phyloP scores from a whole-genome alignment of 1,139 yeast genomes.

The Suhomyces chickasaworum region DNA sequence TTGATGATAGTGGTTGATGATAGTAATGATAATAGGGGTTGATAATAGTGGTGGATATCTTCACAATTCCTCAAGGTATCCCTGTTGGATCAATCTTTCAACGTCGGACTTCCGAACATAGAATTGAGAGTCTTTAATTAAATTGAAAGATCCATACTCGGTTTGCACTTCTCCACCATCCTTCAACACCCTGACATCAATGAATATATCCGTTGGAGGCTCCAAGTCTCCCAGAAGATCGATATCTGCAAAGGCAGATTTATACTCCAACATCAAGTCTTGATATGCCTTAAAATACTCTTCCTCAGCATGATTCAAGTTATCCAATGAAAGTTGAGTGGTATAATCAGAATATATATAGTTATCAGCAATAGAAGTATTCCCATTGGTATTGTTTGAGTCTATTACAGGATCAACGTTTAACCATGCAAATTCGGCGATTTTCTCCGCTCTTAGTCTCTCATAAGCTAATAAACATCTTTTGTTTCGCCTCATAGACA shows the following conservation, averaged over 20 bases:
- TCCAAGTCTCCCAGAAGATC: conserved; percentile 84
- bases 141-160: conserved; percentile 92
- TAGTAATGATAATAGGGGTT: too few species aligned
- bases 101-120: conserved; percentile 94
- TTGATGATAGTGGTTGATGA: neutral
- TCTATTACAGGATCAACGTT: conserved; percentile 42
- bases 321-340: conserved; percentile 42
- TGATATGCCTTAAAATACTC: conserved; percentile 74
- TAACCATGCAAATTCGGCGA: conserved; percentile 75
- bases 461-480: conserved; percentile 87
- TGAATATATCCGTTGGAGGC: conserved; percentile 89
- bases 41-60: neutral
- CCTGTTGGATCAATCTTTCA: conserved; percentile 91
- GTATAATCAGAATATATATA: conserved; percentile 28
- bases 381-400: neutral
- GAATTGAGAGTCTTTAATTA: conserved; percentile 94
- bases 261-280: conserved; percentile 72
- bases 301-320: conserved; percentile 75
- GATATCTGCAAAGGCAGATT: conserved; percentile 79
- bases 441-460: conserved; percentile 63
- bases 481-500: conserved; percentile 84
- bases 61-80: conserved; percentile 76
- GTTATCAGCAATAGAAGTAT: conserved; percentile 14
- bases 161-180: conserved; percentile 98
- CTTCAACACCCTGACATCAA: conserved; percentile 88